phyloP scores from a whole-genome alignment of 2,329 filamentous ascomycete genomes.

The Talaromyces piceae region DNA sequence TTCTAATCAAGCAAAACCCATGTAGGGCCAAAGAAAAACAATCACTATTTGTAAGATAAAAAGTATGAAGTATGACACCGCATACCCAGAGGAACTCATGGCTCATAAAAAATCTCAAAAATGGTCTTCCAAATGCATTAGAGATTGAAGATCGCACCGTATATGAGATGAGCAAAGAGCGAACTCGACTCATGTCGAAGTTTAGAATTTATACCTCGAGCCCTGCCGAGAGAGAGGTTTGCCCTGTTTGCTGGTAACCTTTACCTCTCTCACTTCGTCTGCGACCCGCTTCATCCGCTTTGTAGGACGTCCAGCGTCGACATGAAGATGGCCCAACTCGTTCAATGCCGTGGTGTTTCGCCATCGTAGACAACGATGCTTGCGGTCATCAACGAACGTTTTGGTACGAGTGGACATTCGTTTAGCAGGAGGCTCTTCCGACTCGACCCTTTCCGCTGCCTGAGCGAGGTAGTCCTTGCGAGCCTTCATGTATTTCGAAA shows the following conservation, averaged over 20 bases:
- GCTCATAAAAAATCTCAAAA: background rate
- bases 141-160: constrained; percentile 2
- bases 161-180: constrained; percentile 4
- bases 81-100: background rate
- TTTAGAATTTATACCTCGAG: constrained; percentile 40
- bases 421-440: constrained; percentile 39
- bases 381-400: constrained; percentile 48
- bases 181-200: background rate
- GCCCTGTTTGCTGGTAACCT: constrained; percentile 40
- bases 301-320: constrained; percentile 48
- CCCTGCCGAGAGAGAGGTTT: constrained; percentile 47
- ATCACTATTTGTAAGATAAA: background rate
- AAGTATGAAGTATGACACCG: background rate
- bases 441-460: constrained; percentile 43
- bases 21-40: background rate
- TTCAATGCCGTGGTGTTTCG: constrained; percentile 54
- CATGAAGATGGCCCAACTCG: constrained; percentile 53
- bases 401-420: constrained; percentile 59
- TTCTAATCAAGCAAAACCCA: background rate
- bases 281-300: constrained; percentile 42
- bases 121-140: background rate
- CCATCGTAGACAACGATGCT: constrained; percentile 58
- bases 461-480: constrained; percentile 64
- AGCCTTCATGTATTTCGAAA: constrained; percentile 70
- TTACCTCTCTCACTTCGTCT: constrained; percentile 33